Evolutionary conservation across 148 eudicot genomes (phyloP).

Genomic region (Cornus suecica): DNA sequence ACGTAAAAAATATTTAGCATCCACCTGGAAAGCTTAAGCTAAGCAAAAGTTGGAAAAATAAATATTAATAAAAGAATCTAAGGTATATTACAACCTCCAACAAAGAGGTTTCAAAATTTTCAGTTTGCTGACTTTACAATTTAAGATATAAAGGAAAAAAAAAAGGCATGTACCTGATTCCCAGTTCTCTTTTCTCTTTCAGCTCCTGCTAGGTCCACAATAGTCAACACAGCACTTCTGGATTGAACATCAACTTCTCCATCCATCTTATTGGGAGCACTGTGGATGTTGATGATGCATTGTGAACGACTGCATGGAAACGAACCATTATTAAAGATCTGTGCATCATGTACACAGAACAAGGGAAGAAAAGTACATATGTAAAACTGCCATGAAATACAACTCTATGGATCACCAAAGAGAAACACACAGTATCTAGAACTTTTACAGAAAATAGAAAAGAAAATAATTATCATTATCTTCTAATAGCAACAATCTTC

Average conservation of each 20-base stretch:
- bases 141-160: background rate
- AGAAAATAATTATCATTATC: background rate
- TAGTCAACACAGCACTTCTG: constrained; percentile 53
- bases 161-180: constrained; percentile 55
- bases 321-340: background rate
- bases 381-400: background rate
- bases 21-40: background rate
- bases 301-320: constrained; percentile 72
- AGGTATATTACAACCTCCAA: background rate
- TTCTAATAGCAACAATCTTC: background rate
- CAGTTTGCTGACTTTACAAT: background rate
- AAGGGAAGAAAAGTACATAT: background rate
- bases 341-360: background rate
- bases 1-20: background rate
- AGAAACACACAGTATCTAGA: background rate
- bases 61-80: no score
- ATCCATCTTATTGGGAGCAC: constrained; percentile 29
- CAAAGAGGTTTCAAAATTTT: background rate
- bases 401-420: background rate
- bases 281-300: constrained; percentile 79
- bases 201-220: constrained; percentile 97
- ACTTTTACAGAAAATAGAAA: background rate
- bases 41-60: background rate
- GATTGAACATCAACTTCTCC: constrained; percentile 29
- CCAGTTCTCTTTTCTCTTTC: constrained; percentile 93